phyloP scores from a whole-genome alignment of 2,329 filamentous ascomycete species.

The Monosporascus sp. region DNA sequence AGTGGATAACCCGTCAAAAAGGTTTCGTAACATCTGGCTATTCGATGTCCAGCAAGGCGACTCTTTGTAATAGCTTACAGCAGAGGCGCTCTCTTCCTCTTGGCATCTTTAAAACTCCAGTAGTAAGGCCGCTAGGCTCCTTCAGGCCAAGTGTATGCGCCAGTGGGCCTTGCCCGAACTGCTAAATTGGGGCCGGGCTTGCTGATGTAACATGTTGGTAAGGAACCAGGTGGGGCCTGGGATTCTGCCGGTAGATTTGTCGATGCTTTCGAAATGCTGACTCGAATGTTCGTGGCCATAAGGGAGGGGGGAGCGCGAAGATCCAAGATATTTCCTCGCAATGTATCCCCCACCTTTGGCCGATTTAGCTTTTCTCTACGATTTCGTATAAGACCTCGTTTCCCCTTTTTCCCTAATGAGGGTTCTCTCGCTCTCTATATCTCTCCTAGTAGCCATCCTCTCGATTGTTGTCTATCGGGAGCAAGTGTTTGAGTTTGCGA shows the following conservation, averaged over 20 bases:
- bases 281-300: neutral
- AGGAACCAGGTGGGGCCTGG: neutral
- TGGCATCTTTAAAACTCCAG: no score
- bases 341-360: neutral
- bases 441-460: slow-evolving; percentile 33
- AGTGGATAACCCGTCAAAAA: no score
- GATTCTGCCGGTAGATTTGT: neutral
- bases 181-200: neutral
- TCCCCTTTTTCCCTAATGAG: slow-evolving; percentile 28
- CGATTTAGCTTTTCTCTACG: neutral
- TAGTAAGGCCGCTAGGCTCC: neutral
- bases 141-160: neutral
- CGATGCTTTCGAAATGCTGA: slow-evolving; percentile 1
- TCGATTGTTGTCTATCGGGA: slow-evolving; percentile 31
- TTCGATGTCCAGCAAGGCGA: no score
- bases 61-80: no score
- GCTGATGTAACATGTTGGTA: slow-evolving; percentile 1
- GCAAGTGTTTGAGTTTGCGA: slow-evolving; percentile 23
- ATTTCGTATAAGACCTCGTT: neutral
- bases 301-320: neutral
- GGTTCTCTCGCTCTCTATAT: slow-evolving; percentile 31
- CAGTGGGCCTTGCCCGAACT: neutral
- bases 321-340: slow-evolving; percentile 1
- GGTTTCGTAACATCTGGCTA: no score
- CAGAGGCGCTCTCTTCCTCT: no score